These are phyloP conservation scores for Pleurotus platypus DNA, from an alignment of 768 basidiomycete species.

Conservation along the genomic window DNA sequence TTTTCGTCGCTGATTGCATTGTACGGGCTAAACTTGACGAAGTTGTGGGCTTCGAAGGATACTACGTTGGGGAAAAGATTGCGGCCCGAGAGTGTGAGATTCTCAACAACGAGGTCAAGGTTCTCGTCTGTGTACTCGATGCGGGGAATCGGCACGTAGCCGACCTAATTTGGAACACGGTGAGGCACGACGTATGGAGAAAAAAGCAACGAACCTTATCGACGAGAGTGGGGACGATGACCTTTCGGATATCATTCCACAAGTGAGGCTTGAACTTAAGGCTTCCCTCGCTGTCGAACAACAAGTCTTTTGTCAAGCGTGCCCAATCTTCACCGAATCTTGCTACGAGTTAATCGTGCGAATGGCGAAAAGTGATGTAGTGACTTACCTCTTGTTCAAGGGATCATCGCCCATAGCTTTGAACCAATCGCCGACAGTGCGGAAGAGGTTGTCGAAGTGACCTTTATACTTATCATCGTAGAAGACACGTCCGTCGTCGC, in stretches of 20 bases:
- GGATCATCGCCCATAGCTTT: conserved; percentile 82
- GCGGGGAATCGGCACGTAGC: conserved; percentile 58
- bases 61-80: conserved; percentile 88
- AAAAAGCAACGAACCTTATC: conserved; percentile 72
- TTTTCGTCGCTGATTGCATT: conserved; percentile 48
- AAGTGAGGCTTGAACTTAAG: conserved; percentile 86
- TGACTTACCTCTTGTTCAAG: conserved; percentile 33
- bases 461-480: conserved; percentile 63
- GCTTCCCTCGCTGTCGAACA: conserved; percentile 78
- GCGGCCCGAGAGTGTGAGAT: conserved; percentile 80
- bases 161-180: no score
- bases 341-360: background rate
- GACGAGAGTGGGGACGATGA: conserved; percentile 78
- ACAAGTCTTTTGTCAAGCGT: conserved; percentile 75
- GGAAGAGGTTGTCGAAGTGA: conserved; percentile 81
- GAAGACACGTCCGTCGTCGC: conserved; percentile 71
- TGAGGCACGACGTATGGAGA: no score
- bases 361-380: background rate
- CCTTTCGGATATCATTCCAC: conserved; percentile 83
- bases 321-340: conserved; percentile 83
- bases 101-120: conserved; percentile 90
- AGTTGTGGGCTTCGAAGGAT: conserved; percentile 74
- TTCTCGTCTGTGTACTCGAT: conserved; percentile 89
- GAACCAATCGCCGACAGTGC: conserved; percentile 75
- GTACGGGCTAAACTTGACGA: conserved; percentile 83